A percentile compares a stretch with the other conserved stretches of the same genome.
phyloP scores from a whole-genome alignment of 306 rosid species.

The Oxytropis ochrocephala region DNA sequence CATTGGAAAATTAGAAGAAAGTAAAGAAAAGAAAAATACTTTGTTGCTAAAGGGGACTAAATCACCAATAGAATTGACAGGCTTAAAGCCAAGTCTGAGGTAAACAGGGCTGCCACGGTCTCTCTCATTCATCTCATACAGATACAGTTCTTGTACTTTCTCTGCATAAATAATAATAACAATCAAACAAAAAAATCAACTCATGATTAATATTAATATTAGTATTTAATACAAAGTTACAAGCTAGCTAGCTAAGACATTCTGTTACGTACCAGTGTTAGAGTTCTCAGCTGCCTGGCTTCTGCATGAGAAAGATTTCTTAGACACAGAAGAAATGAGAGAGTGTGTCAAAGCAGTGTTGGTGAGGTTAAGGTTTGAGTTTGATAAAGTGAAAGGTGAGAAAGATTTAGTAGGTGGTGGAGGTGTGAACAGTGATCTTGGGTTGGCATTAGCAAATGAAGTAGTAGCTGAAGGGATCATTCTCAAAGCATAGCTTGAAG shows the following conservation, averaged over 20 bases:
- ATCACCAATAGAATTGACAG: slow-evolving; percentile 56
- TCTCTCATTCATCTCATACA: slow-evolving; percentile 60
- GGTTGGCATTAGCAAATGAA: not conserved
- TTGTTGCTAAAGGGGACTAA: slow-evolving; percentile 65
- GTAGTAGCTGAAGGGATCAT: slow-evolving; percentile 21
- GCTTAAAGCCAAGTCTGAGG: slow-evolving; percentile 50
- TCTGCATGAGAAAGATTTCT: slow-evolving; percentile 28
- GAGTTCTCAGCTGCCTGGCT: slow-evolving; percentile 22
- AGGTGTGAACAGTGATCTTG: slow-evolving; percentile 18
- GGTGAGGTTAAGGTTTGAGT: slow-evolving; percentile 15
- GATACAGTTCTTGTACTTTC: slow-evolving; percentile 45
- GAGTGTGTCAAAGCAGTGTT: not conserved
- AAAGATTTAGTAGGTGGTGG: not conserved
- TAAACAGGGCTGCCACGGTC: slow-evolving; percentile 69
- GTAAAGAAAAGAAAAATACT: slow-evolving; percentile 10
- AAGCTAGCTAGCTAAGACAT: no score
- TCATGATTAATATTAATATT: not conserved
- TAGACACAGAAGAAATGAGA: slow-evolving; percentile 3
- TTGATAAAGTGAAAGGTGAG: slow-evolving; percentile 23
- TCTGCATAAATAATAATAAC: slow-evolving; percentile 22
- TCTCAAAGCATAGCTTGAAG: slow-evolving; percentile 28
- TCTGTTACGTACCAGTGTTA: slow-evolving; percentile 5
- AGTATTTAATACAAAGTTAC: not conserved
- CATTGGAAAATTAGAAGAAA: not conserved
- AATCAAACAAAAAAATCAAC: not conserved